Conservation (phyloP, 1,284 basidiomycete genomes). For the Ganoderma meredithae region DNA sequence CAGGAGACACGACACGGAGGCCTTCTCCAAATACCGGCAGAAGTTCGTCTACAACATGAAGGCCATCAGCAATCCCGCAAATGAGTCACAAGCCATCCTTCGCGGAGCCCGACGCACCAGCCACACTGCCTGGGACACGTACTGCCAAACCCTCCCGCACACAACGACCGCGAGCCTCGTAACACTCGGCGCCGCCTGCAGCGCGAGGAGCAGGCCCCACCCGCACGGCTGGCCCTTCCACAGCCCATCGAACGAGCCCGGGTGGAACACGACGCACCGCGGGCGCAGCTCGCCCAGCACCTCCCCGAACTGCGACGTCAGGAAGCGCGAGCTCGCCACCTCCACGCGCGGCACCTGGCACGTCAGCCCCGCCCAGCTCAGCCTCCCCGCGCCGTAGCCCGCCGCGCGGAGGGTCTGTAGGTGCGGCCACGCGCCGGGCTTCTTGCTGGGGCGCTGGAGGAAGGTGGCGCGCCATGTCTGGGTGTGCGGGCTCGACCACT, state of each 20-base stretch:
- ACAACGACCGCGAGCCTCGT: background rate
- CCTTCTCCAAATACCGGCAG: background rate
- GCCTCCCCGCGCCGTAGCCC: background rate
- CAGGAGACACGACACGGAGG: background rate
- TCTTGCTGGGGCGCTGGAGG: background rate
- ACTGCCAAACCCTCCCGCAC: background rate
- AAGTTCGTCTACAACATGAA: background rate
- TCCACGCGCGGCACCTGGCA: background rate
- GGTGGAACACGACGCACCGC: slow-evolving; percentile 1
- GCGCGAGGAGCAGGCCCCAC: background rate
- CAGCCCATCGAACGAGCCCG: background rate
- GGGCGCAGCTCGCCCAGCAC: background rate
- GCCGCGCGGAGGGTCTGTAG: background rate
- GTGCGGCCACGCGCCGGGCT: background rate
- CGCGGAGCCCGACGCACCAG: background rate
- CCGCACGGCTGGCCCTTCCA: background rate
- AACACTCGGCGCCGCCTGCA: background rate
- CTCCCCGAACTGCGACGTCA: background rate
- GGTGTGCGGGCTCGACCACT: background rate
- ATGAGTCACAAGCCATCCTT: background rate
- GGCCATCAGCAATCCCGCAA: background rate
- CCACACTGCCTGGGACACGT: background rate
- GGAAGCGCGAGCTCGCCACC: background rate
- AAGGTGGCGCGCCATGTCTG: background rate
- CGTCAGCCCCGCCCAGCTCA: slow-evolving; percentile 1